Percentiles rank a stretch among this genome's conserved stretches.
phyloP scores from a whole-genome alignment of 1,284 basidiomycete species.

The Cutaneotrichosporon dermatis region DNA sequence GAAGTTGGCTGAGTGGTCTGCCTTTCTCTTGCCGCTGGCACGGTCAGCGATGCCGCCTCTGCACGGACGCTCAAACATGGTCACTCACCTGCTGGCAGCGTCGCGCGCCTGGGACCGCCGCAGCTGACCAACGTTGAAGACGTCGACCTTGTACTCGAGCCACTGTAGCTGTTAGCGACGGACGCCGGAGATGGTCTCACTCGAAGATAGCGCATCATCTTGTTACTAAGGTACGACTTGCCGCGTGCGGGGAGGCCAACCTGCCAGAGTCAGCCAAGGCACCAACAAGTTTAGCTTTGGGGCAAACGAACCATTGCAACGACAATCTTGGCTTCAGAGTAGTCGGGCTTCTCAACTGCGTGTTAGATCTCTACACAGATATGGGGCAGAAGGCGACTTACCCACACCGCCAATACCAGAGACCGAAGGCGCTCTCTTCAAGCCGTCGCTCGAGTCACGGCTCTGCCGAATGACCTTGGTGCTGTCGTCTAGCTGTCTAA shows the following conservation, averaged over 20 bases:
- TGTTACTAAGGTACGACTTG: conserved; percentile 80
- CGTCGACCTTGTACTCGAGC: conserved; percentile 97
- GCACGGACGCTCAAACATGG: neutral
- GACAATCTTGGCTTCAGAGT: conserved; percentile 97
- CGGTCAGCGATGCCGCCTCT: conserved; percentile 4
- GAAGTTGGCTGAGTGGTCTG: conserved; percentile 86
- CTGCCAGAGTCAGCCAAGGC: conserved; percentile 40
- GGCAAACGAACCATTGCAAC: conserved; percentile 63
- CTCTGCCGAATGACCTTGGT: conserved; percentile 44
- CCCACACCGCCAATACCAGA: conserved; percentile 50
- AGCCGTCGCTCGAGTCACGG: conserved; percentile 24
- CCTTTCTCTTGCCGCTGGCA: conserved; percentile 47
- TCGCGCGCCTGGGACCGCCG: conserved; percentile 74
- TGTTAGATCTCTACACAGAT: neutral
- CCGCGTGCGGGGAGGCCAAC: conserved; percentile 76
- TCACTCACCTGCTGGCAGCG: conserved; percentile 18
- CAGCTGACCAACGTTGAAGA: conserved; percentile 97
- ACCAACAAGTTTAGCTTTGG: no score
- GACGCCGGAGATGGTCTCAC: conserved; percentile 47
- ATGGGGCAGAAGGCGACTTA: conserved; percentile 15
- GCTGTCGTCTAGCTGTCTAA: conserved; percentile 45
- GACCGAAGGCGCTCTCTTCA: conserved; percentile 45
- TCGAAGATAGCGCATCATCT: conserved; percentile 73
- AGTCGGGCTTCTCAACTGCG: conserved; percentile 89
- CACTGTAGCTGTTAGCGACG: conserved; percentile 57